phyloP scores from a whole-genome alignment of 1,284 basidiomycete genomes.

The Ceratorhiza oryzae-sativae region DNA sequence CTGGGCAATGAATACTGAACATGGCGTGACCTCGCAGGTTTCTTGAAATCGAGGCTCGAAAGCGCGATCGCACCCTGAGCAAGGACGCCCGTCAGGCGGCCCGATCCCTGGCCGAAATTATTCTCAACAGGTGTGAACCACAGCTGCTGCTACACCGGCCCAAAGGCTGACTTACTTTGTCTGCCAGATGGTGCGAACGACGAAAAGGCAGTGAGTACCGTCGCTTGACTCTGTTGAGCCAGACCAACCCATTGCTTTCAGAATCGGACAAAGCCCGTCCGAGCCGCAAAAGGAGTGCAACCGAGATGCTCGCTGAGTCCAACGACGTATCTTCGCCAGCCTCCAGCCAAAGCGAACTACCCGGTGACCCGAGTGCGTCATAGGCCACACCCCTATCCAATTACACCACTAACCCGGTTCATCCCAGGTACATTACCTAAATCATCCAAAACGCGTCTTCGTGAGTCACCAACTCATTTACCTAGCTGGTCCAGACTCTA shows the following conservation, averaged over 20 bases:
- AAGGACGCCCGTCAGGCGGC: slow-evolving; percentile 39
- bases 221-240: slow-evolving; percentile 22
- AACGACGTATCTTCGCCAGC: slow-evolving; percentile 33
- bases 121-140: slow-evolving; percentile 31
- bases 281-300: slow-evolving; percentile 37
- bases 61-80: slow-evolving; percentile 40
- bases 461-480: slow-evolving; percentile 14
- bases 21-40: slow-evolving; percentile 13
- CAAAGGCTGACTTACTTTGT: neutral
- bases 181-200: slow-evolving; percentile 35
- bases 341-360: slow-evolving; percentile 34
- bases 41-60: slow-evolving; percentile 39
- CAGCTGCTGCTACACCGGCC: neutral
- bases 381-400: slow-evolving; percentile 12
- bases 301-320: slow-evolving; percentile 36
- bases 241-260: slow-evolving; percentile 5
- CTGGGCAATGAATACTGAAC: neutral
- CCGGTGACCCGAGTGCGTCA: slow-evolving; percentile 37
- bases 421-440: slow-evolving; percentile 37
- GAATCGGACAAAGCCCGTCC: slow-evolving; percentile 36
- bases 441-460: slow-evolving; percentile 36
- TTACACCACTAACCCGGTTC: slow-evolving; percentile 10
- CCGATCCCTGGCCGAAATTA: slow-evolving; percentile 38
- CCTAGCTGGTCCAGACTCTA: slow-evolving; percentile 1
- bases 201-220: slow-evolving; percentile 38